A percentile compares a stretch with the other conserved stretches of the same genome.
Evolutionary conservation across 257 asterid species (phyloP).

Genomic region (Haberlea rhodopensis): DNA sequence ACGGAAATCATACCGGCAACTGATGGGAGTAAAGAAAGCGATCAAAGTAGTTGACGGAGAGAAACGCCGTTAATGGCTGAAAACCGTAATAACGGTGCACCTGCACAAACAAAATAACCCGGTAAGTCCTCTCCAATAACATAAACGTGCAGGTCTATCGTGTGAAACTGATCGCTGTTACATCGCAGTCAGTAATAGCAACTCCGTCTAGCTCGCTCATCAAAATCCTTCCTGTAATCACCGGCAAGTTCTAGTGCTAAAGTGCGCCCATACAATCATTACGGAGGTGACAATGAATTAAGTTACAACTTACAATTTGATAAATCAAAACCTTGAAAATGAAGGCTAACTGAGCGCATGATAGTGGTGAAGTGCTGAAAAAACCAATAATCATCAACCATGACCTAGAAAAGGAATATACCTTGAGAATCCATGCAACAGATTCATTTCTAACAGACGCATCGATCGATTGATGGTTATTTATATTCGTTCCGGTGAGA

Average conservation of each 20-base stretch:
- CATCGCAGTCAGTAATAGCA: constrained; percentile 29
- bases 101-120: constrained; percentile 41
- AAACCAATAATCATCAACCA: background rate
- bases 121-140: constrained; percentile 25
- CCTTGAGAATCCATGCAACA: constrained; percentile 93
- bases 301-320: background rate
- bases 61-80: constrained; percentile 88
- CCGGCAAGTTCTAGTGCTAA: constrained; percentile 30
- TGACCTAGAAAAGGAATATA: constrained; percentile 32
- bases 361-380: constrained; percentile 6
- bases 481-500: constrained; percentile 39
- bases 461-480: constrained; percentile 48
- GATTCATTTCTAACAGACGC: constrained; percentile 62
- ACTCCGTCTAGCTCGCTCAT: constrained; percentile 9
- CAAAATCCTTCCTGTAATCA: background rate
- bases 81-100: constrained; percentile 82
- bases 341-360: constrained; percentile 20
- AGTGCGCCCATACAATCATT: constrained; percentile 22
- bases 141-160: constrained; percentile 23
- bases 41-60: constrained; percentile 80
- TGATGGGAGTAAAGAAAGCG: constrained; percentile 74
- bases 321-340: background rate
- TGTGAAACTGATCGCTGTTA: constrained; percentile 31
- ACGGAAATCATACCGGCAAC: constrained; percentile 64
- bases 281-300: background rate